These are phyloP conservation scores for Thozetella sp. DNA, from an alignment of 495 filamentous ascomycete species.

Conservation along the genomic window DNA sequence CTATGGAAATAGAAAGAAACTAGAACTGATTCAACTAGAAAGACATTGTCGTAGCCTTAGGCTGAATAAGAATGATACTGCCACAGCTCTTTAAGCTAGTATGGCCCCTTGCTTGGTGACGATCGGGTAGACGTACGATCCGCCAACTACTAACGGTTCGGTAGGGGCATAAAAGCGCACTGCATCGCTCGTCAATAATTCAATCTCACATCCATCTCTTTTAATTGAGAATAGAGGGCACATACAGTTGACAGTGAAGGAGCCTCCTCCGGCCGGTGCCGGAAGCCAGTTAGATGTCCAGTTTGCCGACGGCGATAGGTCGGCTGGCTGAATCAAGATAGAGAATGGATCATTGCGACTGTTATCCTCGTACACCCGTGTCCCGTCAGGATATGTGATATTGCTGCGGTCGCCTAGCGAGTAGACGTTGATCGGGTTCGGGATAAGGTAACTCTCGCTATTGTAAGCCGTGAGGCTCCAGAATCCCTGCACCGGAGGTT, in stretches of 20 bases:
- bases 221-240: not conserved
- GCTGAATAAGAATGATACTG: too few relatives aligned
- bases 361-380: slow-evolving; percentile 19
- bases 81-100: too few relatives aligned
- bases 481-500: slow-evolving; percentile 31
- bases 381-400: slow-evolving; percentile 28
- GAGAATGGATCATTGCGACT: slow-evolving; percentile 11
- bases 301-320: slow-evolving; percentile 25
- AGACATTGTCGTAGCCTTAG: too few relatives aligned
- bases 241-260: not conserved
- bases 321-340: slow-evolving; percentile 26
- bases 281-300: slow-evolving; percentile 29
- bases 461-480: slow-evolving; percentile 38
- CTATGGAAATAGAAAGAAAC: too few relatives aligned
- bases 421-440: slow-evolving; percentile 25
- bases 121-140: not conserved
- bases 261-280: not conserved
- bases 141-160: not conserved
- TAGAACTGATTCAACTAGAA: too few relatives aligned
- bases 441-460: slow-evolving; percentile 18
- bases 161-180: not conserved
- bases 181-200: not conserved
- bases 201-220: not conserved
- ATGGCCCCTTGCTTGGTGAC: not conserved
- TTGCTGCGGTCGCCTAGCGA: slow-evolving; percentile 29